A percentile compares a stretch with the other conserved stretches of the same genome.
phyloP scores from a whole-genome alignment of 83 land plant species.

The Thuja plicata region DNA sequence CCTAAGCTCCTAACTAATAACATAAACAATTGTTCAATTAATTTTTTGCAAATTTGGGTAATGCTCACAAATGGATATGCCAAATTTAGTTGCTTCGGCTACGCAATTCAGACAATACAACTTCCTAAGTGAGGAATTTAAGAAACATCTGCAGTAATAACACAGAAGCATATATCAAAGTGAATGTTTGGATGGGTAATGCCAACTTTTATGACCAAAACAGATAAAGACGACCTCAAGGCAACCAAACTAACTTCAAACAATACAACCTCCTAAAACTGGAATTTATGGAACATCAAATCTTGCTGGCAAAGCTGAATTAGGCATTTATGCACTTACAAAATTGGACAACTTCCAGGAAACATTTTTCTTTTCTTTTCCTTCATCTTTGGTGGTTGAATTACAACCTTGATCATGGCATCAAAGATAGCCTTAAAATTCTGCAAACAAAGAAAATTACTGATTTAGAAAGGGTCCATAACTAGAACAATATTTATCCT shows the following conservation, averaged over 20 bases:
- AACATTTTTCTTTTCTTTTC: conserved; percentile 30
- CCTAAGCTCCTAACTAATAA: background rate
- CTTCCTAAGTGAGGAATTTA: too few species aligned
- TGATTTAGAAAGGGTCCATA: background rate
- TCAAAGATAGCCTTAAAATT: conserved; percentile 56
- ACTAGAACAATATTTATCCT: too few species aligned
- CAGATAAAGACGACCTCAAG: background rate
- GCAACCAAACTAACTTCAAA: background rate
- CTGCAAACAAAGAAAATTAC: conserved; percentile 17
- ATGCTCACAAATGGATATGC: too few species aligned
- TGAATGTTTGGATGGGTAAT: background rate
- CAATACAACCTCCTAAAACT: background rate
- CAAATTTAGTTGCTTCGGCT: too few species aligned
- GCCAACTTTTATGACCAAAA: background rate
- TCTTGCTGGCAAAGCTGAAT: background rate
- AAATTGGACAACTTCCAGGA: conserved; percentile 33
- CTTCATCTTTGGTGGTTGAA: conserved; percentile 47
- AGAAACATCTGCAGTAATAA: background rate
- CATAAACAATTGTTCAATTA: background rate
- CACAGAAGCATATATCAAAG: background rate
- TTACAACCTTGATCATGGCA: conserved; percentile 47
- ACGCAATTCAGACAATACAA: too few species aligned
- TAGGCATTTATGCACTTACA: conserved; percentile 19
- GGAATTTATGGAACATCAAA: background rate
- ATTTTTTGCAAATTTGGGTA: too few species aligned